Base-by-base conservation (phyloP, 352 stramenopile species). In the Pythium insidiosum region DNA sequence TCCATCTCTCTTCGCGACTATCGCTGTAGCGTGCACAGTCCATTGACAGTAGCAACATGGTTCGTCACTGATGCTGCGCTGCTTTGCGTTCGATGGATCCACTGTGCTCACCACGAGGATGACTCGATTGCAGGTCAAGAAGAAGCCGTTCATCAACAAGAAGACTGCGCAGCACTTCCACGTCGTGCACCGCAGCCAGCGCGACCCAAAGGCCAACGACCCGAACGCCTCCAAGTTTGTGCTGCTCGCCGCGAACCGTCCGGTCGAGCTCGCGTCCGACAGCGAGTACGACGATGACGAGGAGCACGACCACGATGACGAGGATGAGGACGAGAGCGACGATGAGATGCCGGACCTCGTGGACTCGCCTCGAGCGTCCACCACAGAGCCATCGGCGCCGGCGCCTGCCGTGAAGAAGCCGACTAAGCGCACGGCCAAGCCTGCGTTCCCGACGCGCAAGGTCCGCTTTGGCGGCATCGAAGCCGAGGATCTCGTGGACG, bases 61-160 rank as follows among this genome's bases (percentile, higher is more conserved):
- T n/a, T n/a, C n/a, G n/a, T n/a, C n/a, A n/a, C n/a, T n/a, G n/a
- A n/a, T n/a, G n/a, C n/a, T n/a, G n/a, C n/a, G n/a, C n/a, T n/a
- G n/a, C n/a, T n/a, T n/a, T n/a, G n/a, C n/a, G n/a, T n/a, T n/a
- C n/a, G n/a, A n/a, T n/a, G n/a, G n/a, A n/a, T n/a, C n/a, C n/a
- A n/a, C n/a, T n/a, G n/a, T n/a, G n/a, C n/a, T n/a, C n/a, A n/a
- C n/a, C n/a, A n/a, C n/a, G n/a, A n/a, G n/a, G n/a, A n/a, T n/a
- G n/a, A n/a, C n/a, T n/a, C 28, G 28, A 9, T n/a, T 41, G 34
- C 50, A 59, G 51, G 51, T 53, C 19, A 45, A 45, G 22, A 92
- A 92, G 62, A 88, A 89, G 52, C 68, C 78, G 38, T 92, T 92
- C 42, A 87, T 92, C 54, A 73, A 89, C 67, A 89, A 88, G 61